Conservation (phyloP, 1,284 basidiomycete genomes). For the Tremellales sp. region DNA sequence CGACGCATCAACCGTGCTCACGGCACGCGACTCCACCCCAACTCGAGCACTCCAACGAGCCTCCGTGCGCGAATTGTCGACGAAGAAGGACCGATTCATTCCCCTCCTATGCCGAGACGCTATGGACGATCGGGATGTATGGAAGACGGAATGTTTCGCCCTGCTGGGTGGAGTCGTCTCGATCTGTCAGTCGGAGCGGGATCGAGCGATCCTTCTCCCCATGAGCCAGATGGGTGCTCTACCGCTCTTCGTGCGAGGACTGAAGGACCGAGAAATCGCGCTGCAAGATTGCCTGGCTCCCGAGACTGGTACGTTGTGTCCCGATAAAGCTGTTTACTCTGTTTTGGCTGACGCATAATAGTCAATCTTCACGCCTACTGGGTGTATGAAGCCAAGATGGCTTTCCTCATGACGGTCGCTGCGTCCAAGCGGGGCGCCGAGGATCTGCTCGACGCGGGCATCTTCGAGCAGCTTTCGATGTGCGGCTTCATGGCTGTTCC, state of each 20-base stretch:
- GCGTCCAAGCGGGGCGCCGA: conserved; percentile 79
- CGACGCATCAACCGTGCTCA: conserved; percentile 4
- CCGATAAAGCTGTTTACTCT: too few relatives aligned
- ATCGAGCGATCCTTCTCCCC: conserved; percentile 54
- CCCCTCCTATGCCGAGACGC: conserved; percentile 80
- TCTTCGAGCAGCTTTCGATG: conserved; percentile 73
- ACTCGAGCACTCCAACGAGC: conserved; percentile 55
- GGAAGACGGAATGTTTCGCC: conserved; percentile 79
- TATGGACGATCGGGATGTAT: conserved; percentile 89
- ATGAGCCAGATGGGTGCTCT: conserved; percentile 75
- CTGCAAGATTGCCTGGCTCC: conserved; percentile 77
- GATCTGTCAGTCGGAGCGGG: conserved; percentile 22
- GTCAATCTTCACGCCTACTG: conserved; percentile 87
- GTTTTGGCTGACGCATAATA: conserved; percentile 44
- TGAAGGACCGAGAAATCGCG: conserved; percentile 78
- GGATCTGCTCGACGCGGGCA: conserved; percentile 71
- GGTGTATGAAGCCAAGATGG: conserved; percentile 92
- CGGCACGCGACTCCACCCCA: conserved; percentile 8
- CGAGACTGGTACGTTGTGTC: conserved; percentile 66
- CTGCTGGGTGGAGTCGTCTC: conserved; percentile 55
- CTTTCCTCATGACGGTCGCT: conserved; percentile 77
- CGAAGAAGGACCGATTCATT: conserved; percentile 64
- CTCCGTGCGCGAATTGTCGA: conserved; percentile 58
- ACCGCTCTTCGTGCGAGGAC: conserved; percentile 71
- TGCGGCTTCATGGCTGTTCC: conserved; percentile 83